Base-by-base conservation (phyloP, 2,329 filamentous ascomycete species). In the Colletotrichum sp. region DNA sequence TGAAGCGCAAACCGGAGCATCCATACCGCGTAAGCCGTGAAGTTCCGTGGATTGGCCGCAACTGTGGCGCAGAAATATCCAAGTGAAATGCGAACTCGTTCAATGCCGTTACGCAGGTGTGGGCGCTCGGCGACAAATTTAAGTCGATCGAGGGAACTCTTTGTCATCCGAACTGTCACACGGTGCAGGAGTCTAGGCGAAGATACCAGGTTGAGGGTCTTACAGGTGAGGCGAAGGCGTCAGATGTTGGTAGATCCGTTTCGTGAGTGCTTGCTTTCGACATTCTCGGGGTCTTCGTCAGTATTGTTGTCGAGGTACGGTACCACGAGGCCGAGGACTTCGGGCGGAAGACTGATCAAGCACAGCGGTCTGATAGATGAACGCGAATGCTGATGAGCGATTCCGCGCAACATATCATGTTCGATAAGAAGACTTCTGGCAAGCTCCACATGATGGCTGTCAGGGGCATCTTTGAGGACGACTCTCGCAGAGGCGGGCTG, bases 251-350 rank as follows among this genome's bases (percentile, higher is more conserved):
- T 30, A 30, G 28, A 30, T 30, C 28, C 28, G 8, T 30, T 30
- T 30, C 28, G 28, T 30, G 28, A 30, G 28, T 30, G 28, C 28
- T 30, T 30, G 9, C 28, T 30, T 30, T 30, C 28, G 8, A 16
- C 34, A 15, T 16, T 15, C 15, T 36, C 7, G 15, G 38, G 38
- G 38, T n/a, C 9, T 6, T 43, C 38, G 38, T 12, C 1, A 0
- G 0, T 0, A n/a, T n/a, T 12, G 3, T 0, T 0, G 38, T 43
- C 38, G 18, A 43, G 38, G 9, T 43, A 12, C 18, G 3, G 0
- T 1, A 1, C 38, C 38, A 43, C 38, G 9, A 43, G 0, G 38
- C 38, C 18, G 38, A 43, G 18, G 0, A 43, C 9, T n/a, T 43
- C 38, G 0, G 30, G 30, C 30, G 30, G 28, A 30, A 30, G 1